Evolutionary conservation across 192 early-diverging fungal species (phyloP).

Genomic region (Coemansia sp.): DNA sequence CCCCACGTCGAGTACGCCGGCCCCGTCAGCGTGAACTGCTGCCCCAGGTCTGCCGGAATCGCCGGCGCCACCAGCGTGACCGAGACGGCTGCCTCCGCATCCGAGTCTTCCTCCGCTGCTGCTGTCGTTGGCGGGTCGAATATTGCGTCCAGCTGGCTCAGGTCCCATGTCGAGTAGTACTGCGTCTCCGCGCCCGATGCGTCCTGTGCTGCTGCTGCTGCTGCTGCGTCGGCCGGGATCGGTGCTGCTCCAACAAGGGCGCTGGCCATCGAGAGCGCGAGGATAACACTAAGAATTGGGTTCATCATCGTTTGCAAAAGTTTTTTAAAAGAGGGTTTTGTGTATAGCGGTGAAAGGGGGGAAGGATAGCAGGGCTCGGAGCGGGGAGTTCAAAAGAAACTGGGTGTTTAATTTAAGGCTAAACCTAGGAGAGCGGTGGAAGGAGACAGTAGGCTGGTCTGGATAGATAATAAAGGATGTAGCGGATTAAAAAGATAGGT

Average conservation of each 20-base stretch:
- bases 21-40: not conserved
- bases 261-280: not conserved
- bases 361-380: not conserved
- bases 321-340: not conserved
- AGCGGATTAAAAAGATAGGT: not conserved
- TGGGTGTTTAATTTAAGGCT: too few relatives aligned
- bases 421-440: too few relatives aligned
- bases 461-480: not conserved
- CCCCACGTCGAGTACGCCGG: conserved; percentile 7
- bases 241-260: not conserved
- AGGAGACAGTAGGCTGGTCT: not conserved
- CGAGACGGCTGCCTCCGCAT: not conserved
- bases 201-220: not conserved
- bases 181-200: not conserved
- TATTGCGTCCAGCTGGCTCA: not conserved
- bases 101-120: not conserved
- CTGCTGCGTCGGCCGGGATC: not conserved
- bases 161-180: conserved; percentile 11
- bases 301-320: not conserved
- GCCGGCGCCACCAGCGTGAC: not conserved
- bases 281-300: not conserved
- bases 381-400: not conserved
- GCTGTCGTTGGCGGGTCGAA: not conserved
- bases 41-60: not conserved
- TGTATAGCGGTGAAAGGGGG: not conserved